These are phyloP conservation scores for Candida xyloterini DNA, from an alignment of 805 yeast species.

Conservation along the genomic window DNA sequence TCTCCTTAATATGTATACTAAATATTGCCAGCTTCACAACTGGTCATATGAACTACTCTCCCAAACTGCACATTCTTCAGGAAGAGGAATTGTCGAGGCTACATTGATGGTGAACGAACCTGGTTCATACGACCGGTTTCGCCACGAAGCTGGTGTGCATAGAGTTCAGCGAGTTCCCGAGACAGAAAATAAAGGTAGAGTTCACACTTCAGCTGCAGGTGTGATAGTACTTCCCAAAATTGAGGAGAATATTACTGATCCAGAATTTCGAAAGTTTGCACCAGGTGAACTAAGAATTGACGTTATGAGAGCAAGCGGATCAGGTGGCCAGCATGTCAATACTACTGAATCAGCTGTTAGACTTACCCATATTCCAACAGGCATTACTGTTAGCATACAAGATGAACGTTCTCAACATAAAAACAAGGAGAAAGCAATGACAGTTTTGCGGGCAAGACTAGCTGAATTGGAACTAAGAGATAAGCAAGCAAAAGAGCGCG, in stretches of 20 bases:
- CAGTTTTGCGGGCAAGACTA: slow-evolving; percentile 74
- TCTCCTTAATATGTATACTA: slow-evolving; percentile 74
- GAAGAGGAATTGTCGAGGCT: slow-evolving; percentile 73
- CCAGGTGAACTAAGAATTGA: slow-evolving; percentile 90
- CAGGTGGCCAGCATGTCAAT: slow-evolving; percentile 98
- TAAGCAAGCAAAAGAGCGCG: slow-evolving; percentile 61
- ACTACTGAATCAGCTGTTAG: slow-evolving; percentile 97
- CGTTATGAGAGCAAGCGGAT: slow-evolving; percentile 96
- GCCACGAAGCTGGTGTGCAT: slow-evolving; percentile 94
- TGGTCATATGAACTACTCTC: slow-evolving; percentile 71
- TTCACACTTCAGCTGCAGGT: slow-evolving; percentile 95
- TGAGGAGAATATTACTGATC: slow-evolving; percentile 50
- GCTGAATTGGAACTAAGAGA: slow-evolving; percentile 76
- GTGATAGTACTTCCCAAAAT: slow-evolving; percentile 88
- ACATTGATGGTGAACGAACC: slow-evolving; percentile 69
- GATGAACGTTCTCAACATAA: slow-evolving; percentile 94
- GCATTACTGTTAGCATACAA: slow-evolving; percentile 84
- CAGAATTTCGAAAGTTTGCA: slow-evolving; percentile 53
- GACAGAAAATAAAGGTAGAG: slow-evolving; percentile 90
- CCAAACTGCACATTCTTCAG: slow-evolving; percentile 51
- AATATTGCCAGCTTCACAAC: slow-evolving; percentile 57
- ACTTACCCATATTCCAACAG: slow-evolving; percentile 87
- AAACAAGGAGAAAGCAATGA: slow-evolving; percentile 89
- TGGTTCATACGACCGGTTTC: slow-evolving; percentile 69
- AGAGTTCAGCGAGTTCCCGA: slow-evolving; percentile 92